A percentile compares a stretch with the other conserved stretches of the same genome.
Conservation (phyloP, 164 flowering plant species). For the Vitis labrusca region DNA sequence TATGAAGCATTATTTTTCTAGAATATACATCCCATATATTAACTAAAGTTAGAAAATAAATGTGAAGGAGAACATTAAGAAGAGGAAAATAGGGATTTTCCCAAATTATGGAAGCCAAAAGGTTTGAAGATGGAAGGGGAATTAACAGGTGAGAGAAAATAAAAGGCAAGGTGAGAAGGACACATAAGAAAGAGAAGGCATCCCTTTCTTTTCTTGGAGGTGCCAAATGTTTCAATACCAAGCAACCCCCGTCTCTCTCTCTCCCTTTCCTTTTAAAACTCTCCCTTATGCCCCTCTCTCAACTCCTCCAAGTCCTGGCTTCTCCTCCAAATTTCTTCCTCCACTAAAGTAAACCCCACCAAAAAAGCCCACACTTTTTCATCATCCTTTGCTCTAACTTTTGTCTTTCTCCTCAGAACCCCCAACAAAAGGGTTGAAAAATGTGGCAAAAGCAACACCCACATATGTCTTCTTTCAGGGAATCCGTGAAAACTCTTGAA, state of each 20-base stretch:
- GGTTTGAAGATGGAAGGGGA: background rate
- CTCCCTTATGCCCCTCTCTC: background rate
- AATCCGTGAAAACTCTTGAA: conserved; percentile 77
- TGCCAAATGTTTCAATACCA: conserved; percentile 33
- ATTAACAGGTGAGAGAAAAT: conserved; percentile 9
- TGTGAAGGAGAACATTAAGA: too few species aligned
- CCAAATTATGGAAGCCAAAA: too few species aligned
- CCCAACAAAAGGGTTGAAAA: conserved; percentile 8
- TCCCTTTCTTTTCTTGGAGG: conserved; percentile 47
- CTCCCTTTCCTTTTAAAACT: conserved; percentile 9
- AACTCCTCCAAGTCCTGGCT: background rate
- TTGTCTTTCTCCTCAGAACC: conserved; percentile 1
- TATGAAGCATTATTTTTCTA: too few species aligned
- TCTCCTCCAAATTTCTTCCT: conserved; percentile 9
- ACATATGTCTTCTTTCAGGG: conserved; percentile 49
- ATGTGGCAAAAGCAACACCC: conserved; percentile 58
- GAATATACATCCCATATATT: too few species aligned
- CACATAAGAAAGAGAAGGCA: conserved; percentile 24
- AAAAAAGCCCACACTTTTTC: conserved; percentile 14
- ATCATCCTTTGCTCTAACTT: background rate
- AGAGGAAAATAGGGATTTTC: too few species aligned
- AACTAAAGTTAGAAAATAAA: too few species aligned
- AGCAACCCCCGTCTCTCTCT: conserved; percentile 33
- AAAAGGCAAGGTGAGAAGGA: conserved; percentile 5
- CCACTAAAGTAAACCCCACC: conserved; percentile 9